Conservation (phyloP, 2,329 filamentous ascomycete genomes). For the Lecanicillium sp. region DNA sequence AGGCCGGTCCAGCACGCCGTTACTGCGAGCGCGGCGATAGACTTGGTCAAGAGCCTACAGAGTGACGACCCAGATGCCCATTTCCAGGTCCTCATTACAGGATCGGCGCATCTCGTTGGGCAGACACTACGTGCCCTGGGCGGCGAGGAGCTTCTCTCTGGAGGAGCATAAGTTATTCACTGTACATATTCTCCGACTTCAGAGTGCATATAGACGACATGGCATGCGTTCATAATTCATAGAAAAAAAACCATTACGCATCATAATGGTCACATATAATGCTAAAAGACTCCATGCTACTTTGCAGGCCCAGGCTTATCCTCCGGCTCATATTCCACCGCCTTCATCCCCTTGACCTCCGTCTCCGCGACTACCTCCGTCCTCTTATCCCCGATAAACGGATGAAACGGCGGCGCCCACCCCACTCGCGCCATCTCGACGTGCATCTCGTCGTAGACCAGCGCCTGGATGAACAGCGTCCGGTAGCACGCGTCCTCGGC, state of each 20-base stretch:
- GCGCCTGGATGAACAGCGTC: background rate
- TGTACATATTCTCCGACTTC: background rate
- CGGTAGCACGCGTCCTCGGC: background rate
- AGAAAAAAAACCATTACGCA: too few species aligned
- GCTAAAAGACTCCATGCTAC: too few species aligned
- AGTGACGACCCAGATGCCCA: background rate
- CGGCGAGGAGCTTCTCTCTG: background rate
- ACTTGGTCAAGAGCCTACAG: background rate
- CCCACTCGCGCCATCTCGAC: background rate
- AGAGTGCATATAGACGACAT: slow-evolving; percentile 12
- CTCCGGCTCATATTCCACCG: too few species aligned
- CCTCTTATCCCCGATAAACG: too few species aligned
- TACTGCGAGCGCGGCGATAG: background rate
- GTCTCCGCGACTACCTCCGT: too few species aligned
- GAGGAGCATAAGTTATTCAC: too few species aligned
- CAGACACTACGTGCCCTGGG: background rate
- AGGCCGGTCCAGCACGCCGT: background rate
- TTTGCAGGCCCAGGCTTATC: too few species aligned
- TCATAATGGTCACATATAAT: too few species aligned
- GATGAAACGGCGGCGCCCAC: too few species aligned
- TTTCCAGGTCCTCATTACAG: background rate
- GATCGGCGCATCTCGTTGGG: background rate
- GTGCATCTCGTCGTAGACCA: too few species aligned
- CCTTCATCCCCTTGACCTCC: too few species aligned
- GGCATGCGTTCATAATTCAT: too few species aligned